Evolutionary conservation across 805 yeast genomes (phyloP).

Genomic region (Candida jianshihensis): DNA sequence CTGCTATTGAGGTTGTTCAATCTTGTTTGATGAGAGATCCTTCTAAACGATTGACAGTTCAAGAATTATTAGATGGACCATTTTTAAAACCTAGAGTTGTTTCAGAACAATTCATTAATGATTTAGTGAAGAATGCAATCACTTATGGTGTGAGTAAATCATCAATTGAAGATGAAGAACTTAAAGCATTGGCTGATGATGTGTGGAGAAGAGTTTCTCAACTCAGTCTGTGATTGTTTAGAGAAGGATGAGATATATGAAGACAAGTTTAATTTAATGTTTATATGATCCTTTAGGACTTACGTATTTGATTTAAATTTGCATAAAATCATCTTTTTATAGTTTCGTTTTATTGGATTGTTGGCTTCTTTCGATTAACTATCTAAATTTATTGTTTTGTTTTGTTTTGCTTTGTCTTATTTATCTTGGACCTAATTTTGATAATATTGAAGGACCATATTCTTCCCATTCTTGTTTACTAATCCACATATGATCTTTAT

Average conservation of each 20-base stretch:
- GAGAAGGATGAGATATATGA: too few relatives aligned
- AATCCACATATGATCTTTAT: slow-evolving; percentile 98
- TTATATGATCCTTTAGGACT: too few relatives aligned
- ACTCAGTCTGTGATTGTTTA: slow-evolving; percentile 2
- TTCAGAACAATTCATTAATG: slow-evolving; percentile 57
- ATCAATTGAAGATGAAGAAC: slow-evolving; percentile 35
- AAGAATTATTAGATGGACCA: slow-evolving; percentile 51
- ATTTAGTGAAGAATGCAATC: slow-evolving; percentile 70
- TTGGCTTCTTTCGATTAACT: too few relatives aligned
- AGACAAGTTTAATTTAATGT: too few relatives aligned
- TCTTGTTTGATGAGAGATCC: slow-evolving; percentile 72
- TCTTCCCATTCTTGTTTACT: slow-evolving; percentile 96
- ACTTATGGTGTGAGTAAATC: slow-evolving; percentile 54
- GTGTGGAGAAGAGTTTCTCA: slow-evolving; percentile 46
- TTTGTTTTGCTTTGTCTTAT: neutral
- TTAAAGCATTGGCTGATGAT: slow-evolving; percentile 43
- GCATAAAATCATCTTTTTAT: neutral
- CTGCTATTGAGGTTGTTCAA: slow-evolving; percentile 64
- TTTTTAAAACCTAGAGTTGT: slow-evolving; percentile 74
- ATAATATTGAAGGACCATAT: slow-evolving; percentile 79
- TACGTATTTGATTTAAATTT: too few relatives aligned
- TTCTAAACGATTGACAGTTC: slow-evolving; percentile 52
- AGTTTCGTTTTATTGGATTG: too few relatives aligned
- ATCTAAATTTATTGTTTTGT: neutral
- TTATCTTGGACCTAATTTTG: slow-evolving; percentile 88